Evolutionary conservation across 2,329 filamentous ascomycete species (phyloP), one percentile per base, ranked within the genome.

Genomic region (Calcarisporium arbuscula): DNA sequence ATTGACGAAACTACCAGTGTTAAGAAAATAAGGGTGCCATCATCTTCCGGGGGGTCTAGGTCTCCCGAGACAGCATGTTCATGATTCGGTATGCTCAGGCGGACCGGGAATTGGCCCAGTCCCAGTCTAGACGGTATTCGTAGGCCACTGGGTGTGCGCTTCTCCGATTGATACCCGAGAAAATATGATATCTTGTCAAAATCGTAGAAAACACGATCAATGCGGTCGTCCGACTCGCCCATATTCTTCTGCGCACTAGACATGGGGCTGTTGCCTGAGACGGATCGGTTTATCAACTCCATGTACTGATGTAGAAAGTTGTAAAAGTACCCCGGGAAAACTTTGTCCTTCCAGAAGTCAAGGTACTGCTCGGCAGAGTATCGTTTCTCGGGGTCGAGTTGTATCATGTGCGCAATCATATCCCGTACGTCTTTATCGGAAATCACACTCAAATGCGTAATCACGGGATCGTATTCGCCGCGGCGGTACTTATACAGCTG

Each of bases 131-230:
- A 51, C 6, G 46, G 38, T 11, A 44, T 36, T n/a, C 42, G 39
- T 11, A 48, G 23, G 9, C 53, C 46, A 11, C 58, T 51, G 3
- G 50, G 46, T 5, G 40, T 45, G 20, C 59, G 51, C 29, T 63
- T 60, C 26, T 69, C 69, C 28, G 79, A 68, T 19, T 77, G 73
- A 41, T 87, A 87, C 11, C 86, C 89, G 2, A 98, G 71, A 38
- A 95, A 94, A 53, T 94, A 94, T 0, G 90, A 88, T 34, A 98
- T 95, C 58, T 96, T 98, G 57, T 98, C 92, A 61, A 95, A 96
- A 53, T 98, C 92, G 47, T 85, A 78, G 52, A 85, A 96, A 1
- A 98, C 82, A 28, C 88, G 79, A 50, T 96, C 87, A 51, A 98
- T 96, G 27, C 92, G 78, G 46, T 95, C 88, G 57, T 98, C 92